Evolutionary conservation across 2,329 filamentous ascomycete genomes (phyloP), one percentile per base, ranked within the genome.

Genomic region (Ceratocystis harringtonii): DNA sequence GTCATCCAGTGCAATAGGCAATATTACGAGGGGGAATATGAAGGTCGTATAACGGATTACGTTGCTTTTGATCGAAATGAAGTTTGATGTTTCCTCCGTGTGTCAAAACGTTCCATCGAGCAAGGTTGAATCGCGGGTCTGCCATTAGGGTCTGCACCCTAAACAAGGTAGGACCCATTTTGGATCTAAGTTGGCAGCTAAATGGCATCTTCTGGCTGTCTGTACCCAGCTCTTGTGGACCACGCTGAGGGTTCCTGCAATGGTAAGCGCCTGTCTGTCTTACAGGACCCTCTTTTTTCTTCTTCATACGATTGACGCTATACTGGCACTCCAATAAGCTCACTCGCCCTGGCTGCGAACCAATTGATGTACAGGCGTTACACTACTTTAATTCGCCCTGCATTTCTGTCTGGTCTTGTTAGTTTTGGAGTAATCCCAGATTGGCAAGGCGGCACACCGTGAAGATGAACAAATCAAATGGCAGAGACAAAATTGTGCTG

Each of bases 51-150:
- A 15, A 41, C 10, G 36, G 36, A 12, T 50, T 50, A 58, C 52
- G 52, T 58, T 58, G 25, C 28, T 17, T 30, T 58, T 32, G 15
- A 32, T 32, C 17, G 6, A 30, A 28, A 17, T 25, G 28, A 15
- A 30, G 52, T 58, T 58, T 58, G 28, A n/a, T 58, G 52, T 58
- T 58, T 58, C 28, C 52, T 58, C 28, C 52, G 52, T 58, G 12
- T 58, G 52, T 58, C 52, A 32, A 58, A 32, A 58, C 52, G 28
- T 58, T 58, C 52, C 28, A 58, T 30, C 25, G 10, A 41, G 7
- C 6, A 17, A 58, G 25, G 12, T 58, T 58, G 30, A 58, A 58
- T 58, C 17, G n/a, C 28, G 10, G 3, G 19, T 7, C 5, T 58
- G 28, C 0, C 7, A 2, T 7, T 32, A 58, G 52, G 52, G 52